Percentiles rank a stretch among this genome's conserved stretches.
phyloP scores from a whole-genome alignment of 2,329 filamentous ascomycete genomes.

The Aspergillus phoenicis region DNA sequence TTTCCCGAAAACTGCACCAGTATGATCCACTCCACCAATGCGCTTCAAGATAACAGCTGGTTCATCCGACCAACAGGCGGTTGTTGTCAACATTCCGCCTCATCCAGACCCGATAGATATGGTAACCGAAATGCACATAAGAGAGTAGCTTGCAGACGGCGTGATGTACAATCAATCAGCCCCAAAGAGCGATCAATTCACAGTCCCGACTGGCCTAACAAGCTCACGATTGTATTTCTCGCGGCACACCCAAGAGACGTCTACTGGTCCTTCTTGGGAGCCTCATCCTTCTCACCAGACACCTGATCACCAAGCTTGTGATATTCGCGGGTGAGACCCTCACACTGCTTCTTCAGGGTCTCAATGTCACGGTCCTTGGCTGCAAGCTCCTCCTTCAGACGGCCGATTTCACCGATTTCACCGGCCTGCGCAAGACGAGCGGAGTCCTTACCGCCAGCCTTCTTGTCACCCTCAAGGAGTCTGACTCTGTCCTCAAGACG shows the following conservation, averaged over 20 bases:
- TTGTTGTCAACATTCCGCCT: neutral
- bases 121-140: neutral
- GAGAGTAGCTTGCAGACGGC: neutral
- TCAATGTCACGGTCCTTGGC: constrained; percentile 81
- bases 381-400: constrained; percentile 70
- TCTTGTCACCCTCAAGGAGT: constrained; percentile 70
- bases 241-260: neutral
- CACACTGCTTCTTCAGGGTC: constrained; percentile 88
- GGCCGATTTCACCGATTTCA: constrained; percentile 71
- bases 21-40: neutral
- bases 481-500: constrained; percentile 91
- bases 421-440: constrained; percentile 73
- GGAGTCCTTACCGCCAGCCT: constrained; percentile 65
- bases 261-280: constrained; percentile 60
- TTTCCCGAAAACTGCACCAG: neutral
- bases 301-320: constrained; percentile 83
- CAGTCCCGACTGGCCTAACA: neutral
- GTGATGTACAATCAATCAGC: neutral
- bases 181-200: neutral
- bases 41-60: neutral
- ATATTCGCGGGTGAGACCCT: constrained; percentile 82
- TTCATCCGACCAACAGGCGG: neutral
- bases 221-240: neutral
- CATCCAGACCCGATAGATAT: neutral
- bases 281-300: constrained; percentile 53